Conservation (phyloP, 2,329 filamentous ascomycete species). For the Pseudogymnoascus sp. region DNA sequence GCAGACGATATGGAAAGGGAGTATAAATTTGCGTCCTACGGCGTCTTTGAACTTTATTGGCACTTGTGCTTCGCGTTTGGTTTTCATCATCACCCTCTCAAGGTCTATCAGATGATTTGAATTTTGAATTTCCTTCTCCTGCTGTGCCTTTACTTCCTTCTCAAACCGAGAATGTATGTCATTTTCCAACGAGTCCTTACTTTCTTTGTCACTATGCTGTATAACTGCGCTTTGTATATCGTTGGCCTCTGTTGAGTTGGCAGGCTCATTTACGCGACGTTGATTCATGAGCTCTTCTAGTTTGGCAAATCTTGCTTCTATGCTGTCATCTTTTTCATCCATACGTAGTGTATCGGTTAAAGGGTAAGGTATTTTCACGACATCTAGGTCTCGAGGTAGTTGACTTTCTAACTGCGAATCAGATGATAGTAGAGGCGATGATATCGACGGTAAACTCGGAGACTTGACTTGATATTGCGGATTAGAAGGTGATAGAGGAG, state of each 20-base stretch:
- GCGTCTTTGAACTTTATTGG: constrained; percentile 85
- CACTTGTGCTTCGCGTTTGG: constrained; percentile 37
- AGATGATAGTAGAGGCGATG: background rate
- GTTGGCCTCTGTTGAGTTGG: background rate
- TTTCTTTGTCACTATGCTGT: background rate
- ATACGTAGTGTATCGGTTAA: background rate
- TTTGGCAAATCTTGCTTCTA: background rate
- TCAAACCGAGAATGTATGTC: background rate
- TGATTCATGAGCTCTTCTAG: background rate
- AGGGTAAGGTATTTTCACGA: background rate
- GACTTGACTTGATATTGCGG: background rate
- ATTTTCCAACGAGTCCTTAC: background rate
- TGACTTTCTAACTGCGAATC: background rate
- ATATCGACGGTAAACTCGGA: background rate
- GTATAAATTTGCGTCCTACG: constrained; percentile 81
- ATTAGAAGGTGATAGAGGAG: background rate
- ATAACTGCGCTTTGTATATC: background rate
- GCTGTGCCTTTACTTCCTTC: background rate
- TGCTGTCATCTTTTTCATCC: background rate
- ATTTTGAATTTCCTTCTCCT: constrained; percentile 15
- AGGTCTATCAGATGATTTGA: constrained; percentile 20
- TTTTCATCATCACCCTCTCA: constrained; percentile 29
- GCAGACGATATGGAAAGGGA: constrained; percentile 73
- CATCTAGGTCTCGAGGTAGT: background rate
- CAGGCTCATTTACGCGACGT: background rate